These are phyloP conservation scores for Populus davidiana DNA, from an alignment of 345 rosid genomes.

Conservation along the genomic window DNA sequence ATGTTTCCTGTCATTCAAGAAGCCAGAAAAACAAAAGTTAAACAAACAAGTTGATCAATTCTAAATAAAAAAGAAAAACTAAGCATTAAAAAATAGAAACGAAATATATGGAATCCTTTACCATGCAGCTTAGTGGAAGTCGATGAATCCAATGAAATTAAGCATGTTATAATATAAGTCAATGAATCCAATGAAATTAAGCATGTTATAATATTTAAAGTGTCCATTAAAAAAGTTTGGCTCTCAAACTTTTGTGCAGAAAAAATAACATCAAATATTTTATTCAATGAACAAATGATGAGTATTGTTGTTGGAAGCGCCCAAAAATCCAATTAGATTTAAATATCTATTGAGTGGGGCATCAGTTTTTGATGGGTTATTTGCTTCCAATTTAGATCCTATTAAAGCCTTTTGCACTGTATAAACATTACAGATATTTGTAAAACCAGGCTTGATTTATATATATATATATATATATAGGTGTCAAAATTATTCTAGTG, in stretches of 20 bases:
- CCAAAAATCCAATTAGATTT: neutral
- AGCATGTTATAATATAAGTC: neutral
- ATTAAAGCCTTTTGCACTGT: neutral
- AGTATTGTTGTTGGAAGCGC: neutral
- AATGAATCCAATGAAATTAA: conserved; percentile 4
- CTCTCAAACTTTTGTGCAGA: neutral
- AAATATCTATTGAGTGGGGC: neutral
- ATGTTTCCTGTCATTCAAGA: conserved; percentile 34
- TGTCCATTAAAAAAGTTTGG: neutral
- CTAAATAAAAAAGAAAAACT: neutral
- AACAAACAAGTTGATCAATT: neutral
- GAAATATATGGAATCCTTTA: neutral
- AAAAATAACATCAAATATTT: neutral
- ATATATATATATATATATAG: neutral
- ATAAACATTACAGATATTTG: neutral
- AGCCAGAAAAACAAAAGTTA: neutral
- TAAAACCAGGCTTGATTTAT: neutral
- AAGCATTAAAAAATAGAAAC: neutral
- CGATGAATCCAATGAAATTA: conserved; percentile 6
- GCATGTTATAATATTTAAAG: neutral
- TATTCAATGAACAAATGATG: neutral
- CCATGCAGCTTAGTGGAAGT: neutral
- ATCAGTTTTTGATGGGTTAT: neutral
- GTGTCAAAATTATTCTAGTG: neutral
- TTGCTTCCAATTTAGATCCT: neutral